Evolutionary conservation across 805 yeast species (phyloP).

Genomic region (Starmera dryadoides): DNA sequence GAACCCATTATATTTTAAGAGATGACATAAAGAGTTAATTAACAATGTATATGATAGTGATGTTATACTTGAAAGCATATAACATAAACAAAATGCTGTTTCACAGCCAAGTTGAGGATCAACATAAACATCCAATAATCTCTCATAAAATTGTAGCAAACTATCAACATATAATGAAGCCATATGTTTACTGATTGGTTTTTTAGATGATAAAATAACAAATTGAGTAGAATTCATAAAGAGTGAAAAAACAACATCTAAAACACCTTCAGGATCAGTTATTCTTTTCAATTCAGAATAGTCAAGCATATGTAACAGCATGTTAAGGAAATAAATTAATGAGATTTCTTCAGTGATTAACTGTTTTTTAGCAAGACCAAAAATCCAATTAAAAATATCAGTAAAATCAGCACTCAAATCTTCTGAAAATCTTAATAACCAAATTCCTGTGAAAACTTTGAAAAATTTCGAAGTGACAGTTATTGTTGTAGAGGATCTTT

Average conservation of each 20-base stretch:
- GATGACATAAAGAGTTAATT: background rate
- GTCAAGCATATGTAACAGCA: constrained; percentile 25
- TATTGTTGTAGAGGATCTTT: constrained; percentile 34
- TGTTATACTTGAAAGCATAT: background rate
- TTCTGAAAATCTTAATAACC: constrained; percentile 19
- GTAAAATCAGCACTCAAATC: constrained; percentile 32
- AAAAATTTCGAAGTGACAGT: constrained; percentile 26
- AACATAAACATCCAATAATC: background rate
- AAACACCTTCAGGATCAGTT: background rate
- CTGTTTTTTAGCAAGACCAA: constrained; percentile 30
- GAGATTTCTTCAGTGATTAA: constrained; percentile 34
- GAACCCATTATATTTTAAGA: constrained; percentile 3
- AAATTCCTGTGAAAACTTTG: constrained; percentile 14
- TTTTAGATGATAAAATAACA: constrained; percentile 1
- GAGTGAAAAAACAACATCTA: background rate
- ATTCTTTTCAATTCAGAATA: constrained; percentile 13
- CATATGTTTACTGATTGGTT: background rate
- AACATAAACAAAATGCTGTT: background rate
- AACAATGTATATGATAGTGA: background rate
- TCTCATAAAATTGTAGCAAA: background rate
- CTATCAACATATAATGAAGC: background rate
- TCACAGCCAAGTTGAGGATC: background rate
- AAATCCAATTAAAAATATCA: constrained; percentile 42
- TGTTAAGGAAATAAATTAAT: constrained; percentile 21
- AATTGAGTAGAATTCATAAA: constrained; percentile 8